A percentile compares a stretch with the other conserved stretches of the same genome.
Evolutionary conservation across 805 yeast genomes (phyloP).

Genomic region (Kurtzmaniella fragi): DNA sequence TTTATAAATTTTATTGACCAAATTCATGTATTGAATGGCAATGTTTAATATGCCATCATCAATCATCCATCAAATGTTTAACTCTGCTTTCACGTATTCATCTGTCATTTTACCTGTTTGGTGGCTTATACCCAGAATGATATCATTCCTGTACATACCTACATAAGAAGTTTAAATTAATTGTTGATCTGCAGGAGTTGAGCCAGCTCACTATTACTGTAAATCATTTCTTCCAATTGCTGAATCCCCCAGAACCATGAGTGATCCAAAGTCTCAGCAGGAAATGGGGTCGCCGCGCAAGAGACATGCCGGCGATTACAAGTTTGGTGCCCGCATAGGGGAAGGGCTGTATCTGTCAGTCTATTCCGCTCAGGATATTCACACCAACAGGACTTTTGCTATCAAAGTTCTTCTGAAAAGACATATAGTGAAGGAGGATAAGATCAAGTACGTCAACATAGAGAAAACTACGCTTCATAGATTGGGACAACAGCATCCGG

Average conservation of each 20-base stretch:
- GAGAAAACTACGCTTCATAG: conserved; percentile 87
- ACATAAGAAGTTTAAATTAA: too few relatives aligned
- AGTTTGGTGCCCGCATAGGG: conserved; percentile 83
- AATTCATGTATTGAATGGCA: too few relatives aligned
- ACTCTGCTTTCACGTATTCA: too few relatives aligned
- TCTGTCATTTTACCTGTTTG: too few relatives aligned
- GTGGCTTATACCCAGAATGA: too few relatives aligned
- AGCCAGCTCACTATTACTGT: too few relatives aligned
- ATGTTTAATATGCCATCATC: too few relatives aligned
- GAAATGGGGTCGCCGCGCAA: conserved; percentile 12
- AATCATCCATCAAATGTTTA: too few relatives aligned
- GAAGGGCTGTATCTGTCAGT: conserved; percentile 97
- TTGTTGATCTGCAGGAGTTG: too few relatives aligned
- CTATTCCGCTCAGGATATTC: conserved; percentile 74
- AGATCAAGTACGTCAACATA: conserved; percentile 91
- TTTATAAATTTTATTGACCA: too few relatives aligned
- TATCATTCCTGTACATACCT: too few relatives aligned
- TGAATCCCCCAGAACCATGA: background rate
- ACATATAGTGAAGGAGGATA: conserved; percentile 90
- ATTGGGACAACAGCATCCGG: conserved; percentile 85
- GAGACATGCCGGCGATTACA: conserved; percentile 75
- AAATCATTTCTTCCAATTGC: background rate
- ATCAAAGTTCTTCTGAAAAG: conserved; percentile 86
- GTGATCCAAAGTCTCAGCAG: background rate
- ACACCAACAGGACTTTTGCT: conserved; percentile 75